Evolutionary conservation across 306 rosid genomes (phyloP).

Genomic region (Aeschynomene evenia): DNA sequence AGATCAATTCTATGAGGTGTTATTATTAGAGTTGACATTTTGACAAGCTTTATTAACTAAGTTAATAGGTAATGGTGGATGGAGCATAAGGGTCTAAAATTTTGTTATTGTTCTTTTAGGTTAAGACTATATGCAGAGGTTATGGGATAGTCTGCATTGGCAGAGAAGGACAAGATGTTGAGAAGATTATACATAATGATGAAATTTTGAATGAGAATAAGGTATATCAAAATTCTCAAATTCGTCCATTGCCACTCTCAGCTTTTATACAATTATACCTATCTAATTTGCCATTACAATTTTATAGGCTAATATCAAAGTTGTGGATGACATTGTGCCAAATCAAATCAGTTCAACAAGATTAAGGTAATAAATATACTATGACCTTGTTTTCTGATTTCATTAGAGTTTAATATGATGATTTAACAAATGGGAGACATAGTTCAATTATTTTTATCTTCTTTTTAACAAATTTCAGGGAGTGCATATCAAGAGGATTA

Average conservation of each 20-base stretch:
- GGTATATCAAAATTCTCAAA: conserved; percentile 20
- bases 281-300: conserved; percentile 7
- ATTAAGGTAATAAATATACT: conserved; percentile 61
- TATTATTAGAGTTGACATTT: not conserved
- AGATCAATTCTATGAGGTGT: conserved; percentile 7
- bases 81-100: not conserved
- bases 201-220: conserved; percentile 31
- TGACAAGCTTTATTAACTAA: not conserved
- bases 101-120: conserved; percentile 21
- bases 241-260: conserved; percentile 2
- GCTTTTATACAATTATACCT: conserved; percentile 15
- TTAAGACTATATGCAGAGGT: conserved; percentile 37
- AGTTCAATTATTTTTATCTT: not conserved
- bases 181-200: conserved; percentile 29
- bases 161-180: conserved; percentile 41
- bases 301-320: conserved; percentile 64
- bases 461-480: conserved; percentile 49
- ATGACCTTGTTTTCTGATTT: conserved; percentile 13
- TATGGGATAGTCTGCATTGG: conserved; percentile 40
- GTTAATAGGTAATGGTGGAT: not conserved
- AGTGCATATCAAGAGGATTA: conserved; percentile 81
- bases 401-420: not conserved
- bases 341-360: conserved; percentile 89
- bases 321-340: conserved; percentile 73
- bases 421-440: not conserved